Conservation (phyloP, 495 filamentous ascomycete species). For the Pseudoneurospora amorphoporcata region DNA sequence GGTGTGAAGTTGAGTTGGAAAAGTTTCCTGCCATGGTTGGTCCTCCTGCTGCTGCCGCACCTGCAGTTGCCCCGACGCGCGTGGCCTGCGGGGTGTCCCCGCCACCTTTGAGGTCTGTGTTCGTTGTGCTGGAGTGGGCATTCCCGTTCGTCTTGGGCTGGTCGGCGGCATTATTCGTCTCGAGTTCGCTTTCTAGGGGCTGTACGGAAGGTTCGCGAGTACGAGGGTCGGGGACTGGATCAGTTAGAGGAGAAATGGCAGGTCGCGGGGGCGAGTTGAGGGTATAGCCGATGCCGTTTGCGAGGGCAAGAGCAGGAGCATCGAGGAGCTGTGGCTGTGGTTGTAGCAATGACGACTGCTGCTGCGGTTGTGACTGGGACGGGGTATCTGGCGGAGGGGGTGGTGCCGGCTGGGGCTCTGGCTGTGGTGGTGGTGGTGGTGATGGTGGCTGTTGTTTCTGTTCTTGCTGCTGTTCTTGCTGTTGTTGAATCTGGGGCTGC, state of each 20-base stretch:
- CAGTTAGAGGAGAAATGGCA: conserved; percentile 25
- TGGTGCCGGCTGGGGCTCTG: neutral
- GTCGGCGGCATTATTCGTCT: neutral
- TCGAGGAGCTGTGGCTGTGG: neutral
- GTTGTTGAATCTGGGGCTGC: neutral
- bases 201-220: conserved; percentile 18
- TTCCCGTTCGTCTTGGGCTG: neutral
- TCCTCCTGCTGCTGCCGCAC: neutral
- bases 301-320: neutral
- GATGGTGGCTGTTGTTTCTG: neutral
- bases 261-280: conserved; percentile 23
- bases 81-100: neutral
- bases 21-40: neutral
- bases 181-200: neutral
- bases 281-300: neutral
- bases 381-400: neutral
- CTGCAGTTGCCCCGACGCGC: neutral
- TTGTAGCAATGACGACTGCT: neutral
- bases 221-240: conserved; percentile 14
- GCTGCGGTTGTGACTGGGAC: neutral
- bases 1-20: neutral
- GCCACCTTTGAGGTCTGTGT: neutral
- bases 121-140: neutral
- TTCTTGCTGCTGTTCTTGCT: neutral
- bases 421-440: neutral